Percentiles rank a stretch among this genome's conserved stretches.
Evolutionary conservation across 2,329 filamentous ascomycete genomes (phyloP).

Genomic region (Davidsoniella virescens): DNA sequence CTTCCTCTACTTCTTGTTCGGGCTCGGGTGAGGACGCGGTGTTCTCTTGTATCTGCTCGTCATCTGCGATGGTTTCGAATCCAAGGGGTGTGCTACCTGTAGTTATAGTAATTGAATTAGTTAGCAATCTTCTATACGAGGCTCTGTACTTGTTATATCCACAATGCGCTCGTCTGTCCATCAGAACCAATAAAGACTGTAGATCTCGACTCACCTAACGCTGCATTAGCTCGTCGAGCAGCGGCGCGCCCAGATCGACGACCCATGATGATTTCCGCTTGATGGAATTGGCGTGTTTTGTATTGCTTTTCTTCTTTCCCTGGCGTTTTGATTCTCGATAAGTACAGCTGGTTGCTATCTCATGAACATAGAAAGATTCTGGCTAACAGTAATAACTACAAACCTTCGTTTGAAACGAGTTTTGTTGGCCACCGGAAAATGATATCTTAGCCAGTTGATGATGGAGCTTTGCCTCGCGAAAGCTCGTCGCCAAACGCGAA

Average conservation of each 20-base stretch:
- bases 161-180: background rate
- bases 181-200: background rate
- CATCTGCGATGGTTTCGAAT: slow-evolving; percentile 25
- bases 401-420: no score
- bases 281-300: no score
- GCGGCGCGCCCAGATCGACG: slow-evolving; percentile 37
- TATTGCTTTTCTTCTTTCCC: no score
- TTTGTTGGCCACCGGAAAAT: no score
- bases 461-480: no score
- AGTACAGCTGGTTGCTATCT: no score
- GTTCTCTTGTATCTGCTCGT: slow-evolving; percentile 24
- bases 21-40: slow-evolving; percentile 16
- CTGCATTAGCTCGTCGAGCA: slow-evolving; percentile 36
- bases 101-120: slow-evolving; percentile 1
- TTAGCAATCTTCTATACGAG: background rate
- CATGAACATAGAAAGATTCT: no score
- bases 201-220: slow-evolving; percentile 29
- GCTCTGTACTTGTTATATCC: background rate
- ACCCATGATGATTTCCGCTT: slow-evolving; percentile 18
- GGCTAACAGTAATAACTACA: no score
- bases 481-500: no score
- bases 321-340: no score
- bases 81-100: slow-evolving; percentile 27
- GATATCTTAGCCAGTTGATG: no score
- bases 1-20: slow-evolving; percentile 13